A percentile compares a stretch with the other conserved stretches of the same genome.
These are phyloP conservation scores for Paraphoma chrysanthemicola DNA, from an alignment of 2,329 filamentous ascomycete genomes.

Conservation along the genomic window DNA sequence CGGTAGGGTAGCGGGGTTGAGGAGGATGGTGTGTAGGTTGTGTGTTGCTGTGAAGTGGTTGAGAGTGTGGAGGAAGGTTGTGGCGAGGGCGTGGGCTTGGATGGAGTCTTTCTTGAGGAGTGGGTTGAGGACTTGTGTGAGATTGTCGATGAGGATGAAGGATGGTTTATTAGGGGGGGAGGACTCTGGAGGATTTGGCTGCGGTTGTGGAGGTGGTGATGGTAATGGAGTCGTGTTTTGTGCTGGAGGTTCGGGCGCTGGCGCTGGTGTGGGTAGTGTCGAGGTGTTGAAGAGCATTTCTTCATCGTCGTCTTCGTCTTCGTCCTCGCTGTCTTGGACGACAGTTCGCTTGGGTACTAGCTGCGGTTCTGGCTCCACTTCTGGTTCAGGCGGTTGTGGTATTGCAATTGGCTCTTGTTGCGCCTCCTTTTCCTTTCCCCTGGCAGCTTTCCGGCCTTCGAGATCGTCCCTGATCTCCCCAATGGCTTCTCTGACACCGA, in stretches of 20 bases:
- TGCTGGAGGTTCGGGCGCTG: not conserved
- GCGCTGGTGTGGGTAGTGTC: not conserved
- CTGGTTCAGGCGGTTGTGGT: not conserved
- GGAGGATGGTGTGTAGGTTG: slow-evolving; percentile 50
- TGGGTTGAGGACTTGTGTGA: slow-evolving; percentile 47
- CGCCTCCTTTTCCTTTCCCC: slow-evolving; percentile 16
- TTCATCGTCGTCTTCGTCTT: slow-evolving; percentile 39
- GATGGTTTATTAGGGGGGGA: not conserved
- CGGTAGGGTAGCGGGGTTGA: slow-evolving; percentile 39
- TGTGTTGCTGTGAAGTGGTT: slow-evolving; percentile 46
- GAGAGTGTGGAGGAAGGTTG: slow-evolving; percentile 52
- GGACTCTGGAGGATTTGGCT: not conserved
- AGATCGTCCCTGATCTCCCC: slow-evolving; percentile 52
- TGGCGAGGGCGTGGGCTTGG: slow-evolving; percentile 51
- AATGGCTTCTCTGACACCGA: slow-evolving; percentile 56
- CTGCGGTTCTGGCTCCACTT: not conserved
- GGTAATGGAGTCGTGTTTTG: not conserved
- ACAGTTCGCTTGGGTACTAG: slow-evolving; percentile 23
- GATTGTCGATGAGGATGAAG: slow-evolving; percentile 51
- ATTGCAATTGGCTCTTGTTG: slow-evolving; percentile 6
- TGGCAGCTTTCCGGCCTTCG: slow-evolving; percentile 11
- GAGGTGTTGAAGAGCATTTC: slow-evolving; percentile 49
- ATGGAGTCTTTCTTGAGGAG: slow-evolving; percentile 47
- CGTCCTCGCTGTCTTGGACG: slow-evolving; percentile 46
- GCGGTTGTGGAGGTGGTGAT: not conserved